Base-by-base conservation (phyloP, 164 flowering plant species). In the Santalum album region DNA sequence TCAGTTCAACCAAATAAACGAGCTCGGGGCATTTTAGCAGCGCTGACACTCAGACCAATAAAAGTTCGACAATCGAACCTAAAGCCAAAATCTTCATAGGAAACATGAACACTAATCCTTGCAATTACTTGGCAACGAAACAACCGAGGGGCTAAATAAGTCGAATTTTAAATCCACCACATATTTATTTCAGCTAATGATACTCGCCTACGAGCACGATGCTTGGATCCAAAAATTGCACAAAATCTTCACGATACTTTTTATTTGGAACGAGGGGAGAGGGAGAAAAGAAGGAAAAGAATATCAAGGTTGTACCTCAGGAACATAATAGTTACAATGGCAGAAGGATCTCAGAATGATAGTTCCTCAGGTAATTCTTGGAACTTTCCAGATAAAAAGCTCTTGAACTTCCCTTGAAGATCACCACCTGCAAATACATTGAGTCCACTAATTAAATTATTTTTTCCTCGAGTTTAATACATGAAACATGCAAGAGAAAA, bases 331-430 rank as follows among this genome's bases (percentile, higher is more conserved):
- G 56, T 36, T 22, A 15, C 44, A 36, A 16, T 9, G 3, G 40
- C 49, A 45, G 12, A 45, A 20, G 12, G 12, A 1, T 34, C 47
- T 71, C 63, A 78, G 69, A 75, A 78, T n/a, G 73, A 58, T 34
- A 76, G 70, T 49, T 74, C 80, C 57, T 74, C 62, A 0, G 80
- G 83, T 43, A 76, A 58, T 47, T 68, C 80, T 43, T 48, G 68
- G 60, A 51, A 76, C 35, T 65, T 79, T 38, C 70, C 43, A 2
- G 72, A 69, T 25, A 79, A 42, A 51, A 74, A 79, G 65, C 59
- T 62, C 54, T 68, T 66, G 58, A 72, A 70, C 69, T 60, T 74
- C 11, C 20, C 53, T 54, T 61, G 51, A 21, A 76, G 70, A 53
- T 64, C 68, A 29, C 34, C 34, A 22, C 60, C 78, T 63, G 62